These are phyloP conservation scores for Cladosporium sp. DNA, from an alignment of 2,329 filamentous ascomycete genomes.

Conservation along the genomic window DNA sequence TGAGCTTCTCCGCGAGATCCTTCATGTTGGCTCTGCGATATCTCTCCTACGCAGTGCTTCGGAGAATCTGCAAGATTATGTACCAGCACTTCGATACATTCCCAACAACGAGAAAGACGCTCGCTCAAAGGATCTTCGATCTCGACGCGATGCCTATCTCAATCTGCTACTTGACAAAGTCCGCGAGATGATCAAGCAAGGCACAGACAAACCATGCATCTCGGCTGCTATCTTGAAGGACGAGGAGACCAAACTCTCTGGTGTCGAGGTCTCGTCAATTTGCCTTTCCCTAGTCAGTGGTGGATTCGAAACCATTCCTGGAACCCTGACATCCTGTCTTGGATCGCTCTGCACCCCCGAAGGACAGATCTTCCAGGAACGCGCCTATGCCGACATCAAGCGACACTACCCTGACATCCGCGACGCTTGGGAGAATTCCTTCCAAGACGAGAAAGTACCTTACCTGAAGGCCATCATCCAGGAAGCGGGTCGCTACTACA, in stretches of 20 bases:
- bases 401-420: conserved; percentile 49
- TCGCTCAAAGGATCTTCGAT: not conserved
- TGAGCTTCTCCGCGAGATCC: conserved; percentile 53
- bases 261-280: conserved; percentile 57
- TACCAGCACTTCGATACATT: not conserved
- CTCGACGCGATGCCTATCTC: conserved; percentile 39
- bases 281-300: conserved; percentile 57
- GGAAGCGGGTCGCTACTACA: conserved; percentile 57
- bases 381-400: conserved; percentile 56
- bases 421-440: conserved; percentile 51
- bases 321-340: conserved; percentile 55
- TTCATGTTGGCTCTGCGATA: conserved; percentile 57
- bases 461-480: conserved; percentile 53
- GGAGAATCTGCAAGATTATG: conserved; percentile 48
- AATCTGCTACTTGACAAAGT: conserved; percentile 38
- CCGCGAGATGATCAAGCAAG: conserved; percentile 53
- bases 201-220: conserved; percentile 58
- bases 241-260: conserved; percentile 55
- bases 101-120: not conserved
- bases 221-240: conserved; percentile 58
- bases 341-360: conserved; percentile 52
- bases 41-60: conserved; percentile 21
- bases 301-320: conserved; percentile 58
- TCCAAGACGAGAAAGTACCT: conserved; percentile 51
- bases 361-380: conserved; percentile 56